phyloP scores from a whole-genome alignment of 768 basidiomycete species.

The Inosperma sp. region DNA sequence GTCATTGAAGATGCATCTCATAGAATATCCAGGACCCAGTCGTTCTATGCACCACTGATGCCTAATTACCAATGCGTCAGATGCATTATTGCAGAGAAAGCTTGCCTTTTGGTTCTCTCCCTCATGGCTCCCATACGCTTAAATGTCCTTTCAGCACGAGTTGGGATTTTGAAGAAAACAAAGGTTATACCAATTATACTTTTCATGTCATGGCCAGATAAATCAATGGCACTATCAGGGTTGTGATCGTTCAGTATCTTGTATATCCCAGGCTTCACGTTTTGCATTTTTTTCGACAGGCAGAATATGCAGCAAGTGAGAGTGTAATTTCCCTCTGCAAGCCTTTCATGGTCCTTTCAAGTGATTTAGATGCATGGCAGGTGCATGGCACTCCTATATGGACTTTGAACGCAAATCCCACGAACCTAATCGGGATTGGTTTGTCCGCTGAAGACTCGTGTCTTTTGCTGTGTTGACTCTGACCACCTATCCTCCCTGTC shows the following conservation, averaged over 20 bases:
- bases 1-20: conserved; percentile 23
- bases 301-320: neutral
- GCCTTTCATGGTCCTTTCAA: neutral
- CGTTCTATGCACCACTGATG: conserved; percentile 28
- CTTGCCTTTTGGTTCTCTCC: conserved; percentile 29
- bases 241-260: conserved; percentile 15
- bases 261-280: conserved; percentile 19
- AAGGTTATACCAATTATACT: conserved; percentile 14
- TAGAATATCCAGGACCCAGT: conserved; percentile 31
- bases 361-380: too few species aligned
- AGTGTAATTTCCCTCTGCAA: neutral
- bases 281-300: neutral
- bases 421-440: too few species aligned
- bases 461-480: too few species aligned
- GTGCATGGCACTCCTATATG: too few species aligned
- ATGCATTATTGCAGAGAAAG: neutral
- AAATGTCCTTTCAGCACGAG: neutral
- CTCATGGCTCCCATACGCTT: conserved; percentile 16
- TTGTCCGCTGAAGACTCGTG: too few species aligned
- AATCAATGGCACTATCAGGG: conserved; percentile 18
- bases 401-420: too few species aligned
- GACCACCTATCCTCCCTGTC: too few species aligned
- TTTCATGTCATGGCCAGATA: conserved; percentile 19
- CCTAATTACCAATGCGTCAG: neutral
- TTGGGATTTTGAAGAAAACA: neutral